These are phyloP conservation scores for Capsella bursapastoris DNA, from an alignment of 345 rosid species.

Conservation along the genomic window DNA sequence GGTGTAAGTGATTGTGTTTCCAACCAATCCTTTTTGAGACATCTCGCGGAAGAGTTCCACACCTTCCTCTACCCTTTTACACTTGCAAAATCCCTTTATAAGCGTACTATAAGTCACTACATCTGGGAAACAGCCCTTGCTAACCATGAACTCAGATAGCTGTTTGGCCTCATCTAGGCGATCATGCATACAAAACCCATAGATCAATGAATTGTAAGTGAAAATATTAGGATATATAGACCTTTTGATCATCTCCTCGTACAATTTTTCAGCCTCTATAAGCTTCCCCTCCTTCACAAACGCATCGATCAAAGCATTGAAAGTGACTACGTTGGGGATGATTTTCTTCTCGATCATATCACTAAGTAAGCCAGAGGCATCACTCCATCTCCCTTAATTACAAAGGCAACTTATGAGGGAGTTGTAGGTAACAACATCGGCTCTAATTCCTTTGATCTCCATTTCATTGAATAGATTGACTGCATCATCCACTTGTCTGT, in stretches of 20 bases:
- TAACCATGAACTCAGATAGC: slow-evolving; percentile 21
- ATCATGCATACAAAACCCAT: not conserved
- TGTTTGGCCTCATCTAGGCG: slow-evolving; percentile 21
- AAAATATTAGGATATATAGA: not conserved
- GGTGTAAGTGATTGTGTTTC: not conserved
- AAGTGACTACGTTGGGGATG: not conserved
- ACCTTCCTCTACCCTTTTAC: slow-evolving; percentile 35
- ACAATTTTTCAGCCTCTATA: not conserved
- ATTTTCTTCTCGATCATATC: not conserved
- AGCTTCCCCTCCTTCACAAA: not conserved
- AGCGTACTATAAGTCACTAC: slow-evolving; percentile 34
- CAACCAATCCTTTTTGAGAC: slow-evolving; percentile 31
- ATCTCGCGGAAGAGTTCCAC: slow-evolving; percentile 25
- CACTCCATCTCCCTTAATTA: not conserved
- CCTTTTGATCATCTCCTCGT: not conserved
- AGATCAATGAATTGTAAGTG: not conserved
- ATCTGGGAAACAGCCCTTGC: slow-evolving; percentile 13
- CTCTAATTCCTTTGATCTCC: not conserved
- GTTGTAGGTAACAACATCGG: not conserved
- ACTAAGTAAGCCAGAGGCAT: not conserved
- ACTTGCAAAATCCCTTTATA: slow-evolving; percentile 38
- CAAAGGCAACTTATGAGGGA: slow-evolving; percentile 2
- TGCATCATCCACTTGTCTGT: not conserved
- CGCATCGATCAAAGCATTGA: not conserved
- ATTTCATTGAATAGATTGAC: not conserved